phyloP scores from a whole-genome alignment of 805 yeast species.

The Candida morakotiae region DNA sequence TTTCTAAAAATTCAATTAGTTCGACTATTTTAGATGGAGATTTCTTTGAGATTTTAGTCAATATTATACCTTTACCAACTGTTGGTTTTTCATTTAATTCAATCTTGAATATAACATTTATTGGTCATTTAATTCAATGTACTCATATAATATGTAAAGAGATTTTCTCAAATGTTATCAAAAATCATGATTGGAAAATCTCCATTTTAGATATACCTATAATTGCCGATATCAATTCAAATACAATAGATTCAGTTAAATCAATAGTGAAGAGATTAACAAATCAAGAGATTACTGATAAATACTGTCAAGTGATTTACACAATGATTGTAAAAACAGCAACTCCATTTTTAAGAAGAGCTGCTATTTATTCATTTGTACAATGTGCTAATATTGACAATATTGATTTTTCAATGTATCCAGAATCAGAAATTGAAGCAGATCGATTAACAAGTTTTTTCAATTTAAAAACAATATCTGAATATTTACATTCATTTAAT shows the following conservation, averaged over 20 bases:
- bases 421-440: slow-evolving; percentile 41
- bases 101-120: slow-evolving; percentile 45
- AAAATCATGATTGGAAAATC: slow-evolving; percentile 17
- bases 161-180: slow-evolving; percentile 23
- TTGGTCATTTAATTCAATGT: slow-evolving; percentile 51
- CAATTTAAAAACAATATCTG: slow-evolving; percentile 30
- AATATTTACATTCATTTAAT: slow-evolving; percentile 16
- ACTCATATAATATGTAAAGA: slow-evolving; percentile 21
- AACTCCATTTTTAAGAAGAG: slow-evolving; percentile 63
- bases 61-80: slow-evolving; percentile 45
- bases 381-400: slow-evolving; percentile 45
- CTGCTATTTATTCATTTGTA: slow-evolving; percentile 53
- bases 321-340: slow-evolving; percentile 52
- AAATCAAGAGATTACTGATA: slow-evolving; percentile 11
- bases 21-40: slow-evolving; percentile 39
- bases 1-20: slow-evolving; percentile 30
- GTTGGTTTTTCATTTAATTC: slow-evolving; percentile 43
- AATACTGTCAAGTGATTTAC: slow-evolving; percentile 40
- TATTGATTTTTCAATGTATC: slow-evolving; percentile 15
- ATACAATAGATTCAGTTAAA: slow-evolving; percentile 16
- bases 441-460: slow-evolving; percentile 50
- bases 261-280: slow-evolving; percentile 20
- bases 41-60: slow-evolving; percentile 50
- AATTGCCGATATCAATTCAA: slow-evolving; percentile 18
- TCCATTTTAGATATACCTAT: slow-evolving; percentile 36